A percentile compares a stretch with the other conserved stretches of the same genome.
Conservation (phyloP, 768 basidiomycete genomes). For the Tulasnella sp. region DNA sequence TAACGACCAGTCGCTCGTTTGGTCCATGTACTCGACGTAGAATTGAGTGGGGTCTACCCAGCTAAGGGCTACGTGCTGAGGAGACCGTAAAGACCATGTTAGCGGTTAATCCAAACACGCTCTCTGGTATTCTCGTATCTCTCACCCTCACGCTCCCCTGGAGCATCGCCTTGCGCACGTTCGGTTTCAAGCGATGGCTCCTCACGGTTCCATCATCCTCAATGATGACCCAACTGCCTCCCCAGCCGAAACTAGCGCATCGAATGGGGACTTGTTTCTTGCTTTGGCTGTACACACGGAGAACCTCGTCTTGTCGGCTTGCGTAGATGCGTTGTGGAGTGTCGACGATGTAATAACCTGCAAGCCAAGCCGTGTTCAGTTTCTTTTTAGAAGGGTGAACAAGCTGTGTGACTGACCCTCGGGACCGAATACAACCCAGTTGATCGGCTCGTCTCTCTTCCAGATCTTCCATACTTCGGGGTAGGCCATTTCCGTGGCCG, state of each 20-base stretch:
- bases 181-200: background rate
- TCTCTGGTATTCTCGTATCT: too few relatives aligned
- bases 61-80: constrained; percentile 1
- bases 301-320: background rate
- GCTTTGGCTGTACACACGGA: background rate
- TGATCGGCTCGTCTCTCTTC: constrained; percentile 3
- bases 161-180: background rate
- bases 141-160: background rate
- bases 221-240: background rate
- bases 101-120: background rate
- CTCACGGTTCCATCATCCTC: background rate
- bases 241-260: background rate
- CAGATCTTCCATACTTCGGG: constrained; percentile 5
- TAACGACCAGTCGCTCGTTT: constrained; percentile 2
- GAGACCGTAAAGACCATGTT: background rate
- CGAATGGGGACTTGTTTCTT: background rate
- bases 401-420: background rate
- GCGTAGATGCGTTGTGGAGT: background rate
- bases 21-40: constrained; percentile 14
- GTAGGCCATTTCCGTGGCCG: background rate
- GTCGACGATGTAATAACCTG: constrained; percentile 1
- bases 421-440: constrained; percentile 8
- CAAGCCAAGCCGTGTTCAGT: background rate
- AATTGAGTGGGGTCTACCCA: background rate
- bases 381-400: background rate